Conservation (phyloP, 2,329 filamentous ascomycete genomes). For the Gaeumannomyces sp. region DNA sequence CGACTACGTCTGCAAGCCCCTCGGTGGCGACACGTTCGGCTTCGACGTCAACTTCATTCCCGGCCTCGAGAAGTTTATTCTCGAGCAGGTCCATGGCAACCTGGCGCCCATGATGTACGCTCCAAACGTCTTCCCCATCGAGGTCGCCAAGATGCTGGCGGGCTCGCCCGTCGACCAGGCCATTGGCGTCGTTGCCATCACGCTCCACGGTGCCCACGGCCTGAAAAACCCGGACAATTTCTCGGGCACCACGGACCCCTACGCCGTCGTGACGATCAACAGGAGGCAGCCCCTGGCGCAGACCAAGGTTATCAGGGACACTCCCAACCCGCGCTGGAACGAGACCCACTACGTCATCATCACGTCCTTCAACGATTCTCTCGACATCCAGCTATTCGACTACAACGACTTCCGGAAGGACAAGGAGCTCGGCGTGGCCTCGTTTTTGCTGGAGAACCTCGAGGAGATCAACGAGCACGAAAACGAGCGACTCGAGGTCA, state of each 20-base stretch:
- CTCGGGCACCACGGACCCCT: conserved; percentile 85
- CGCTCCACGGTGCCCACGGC: conserved; percentile 82
- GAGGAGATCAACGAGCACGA: conserved; percentile 73
- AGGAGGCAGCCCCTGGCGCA: conserved; percentile 72
- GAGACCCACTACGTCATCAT: conserved; percentile 95
- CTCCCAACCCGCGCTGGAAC: conserved; percentile 84
- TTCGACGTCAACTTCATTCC: conserved; percentile 99
- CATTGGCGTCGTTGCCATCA: conserved; percentile 87
- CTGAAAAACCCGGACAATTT: conserved; percentile 96
- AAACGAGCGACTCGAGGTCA: conserved; percentile 77
- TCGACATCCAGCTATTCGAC: conserved; percentile 82
- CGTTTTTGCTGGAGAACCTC: conserved; percentile 76
- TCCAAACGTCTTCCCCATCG: conserved; percentile 96
- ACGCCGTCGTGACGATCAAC: conserved; percentile 79
- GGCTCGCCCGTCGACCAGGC: conserved; percentile 92
- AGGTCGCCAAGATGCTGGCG: conserved; percentile 96
- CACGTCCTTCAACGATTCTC: conserved; percentile 79
- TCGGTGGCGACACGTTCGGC: conserved; percentile 90
- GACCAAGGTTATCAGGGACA: conserved; percentile 84
- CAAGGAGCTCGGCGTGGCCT: conserved; percentile 84
- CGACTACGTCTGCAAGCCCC: conserved; percentile 96
- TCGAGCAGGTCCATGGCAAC: conserved; percentile 92
- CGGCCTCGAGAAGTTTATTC: conserved; percentile 86
- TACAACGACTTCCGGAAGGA: conserved; percentile 96
- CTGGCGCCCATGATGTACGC: conserved; percentile 96